phyloP scores from a whole-genome alignment of 768 basidiomycete species.

The Rossbeevera mucosa region DNA sequence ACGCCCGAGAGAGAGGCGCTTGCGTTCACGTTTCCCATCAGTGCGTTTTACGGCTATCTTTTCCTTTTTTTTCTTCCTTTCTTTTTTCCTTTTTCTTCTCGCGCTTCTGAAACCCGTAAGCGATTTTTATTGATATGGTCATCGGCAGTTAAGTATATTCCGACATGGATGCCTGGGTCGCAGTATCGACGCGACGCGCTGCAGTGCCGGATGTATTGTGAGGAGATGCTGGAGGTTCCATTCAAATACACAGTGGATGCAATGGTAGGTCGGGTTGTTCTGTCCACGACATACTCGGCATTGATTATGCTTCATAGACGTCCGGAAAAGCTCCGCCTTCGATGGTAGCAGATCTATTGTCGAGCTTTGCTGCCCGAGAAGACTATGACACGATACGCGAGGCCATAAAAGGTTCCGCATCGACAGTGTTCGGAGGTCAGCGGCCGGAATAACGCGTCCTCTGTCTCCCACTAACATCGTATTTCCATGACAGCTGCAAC shows the following conservation, averaged over 20 bases:
- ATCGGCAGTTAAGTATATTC: constrained; percentile 4
- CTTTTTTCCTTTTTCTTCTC: background rate
- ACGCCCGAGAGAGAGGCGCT: constrained; percentile 3
- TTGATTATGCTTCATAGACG: background rate
- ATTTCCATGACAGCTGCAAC: background rate
- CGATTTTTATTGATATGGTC: background rate
- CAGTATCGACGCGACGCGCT: constrained; percentile 1
- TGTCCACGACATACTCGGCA: background rate
- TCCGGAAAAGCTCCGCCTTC: background rate
- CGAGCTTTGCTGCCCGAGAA: background rate
- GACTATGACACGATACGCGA: background rate
- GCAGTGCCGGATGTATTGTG: constrained; percentile 13
- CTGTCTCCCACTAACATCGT: background rate
- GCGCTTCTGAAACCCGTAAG: background rate
- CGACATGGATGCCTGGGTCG: constrained; percentile 6
- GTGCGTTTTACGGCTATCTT: background rate
- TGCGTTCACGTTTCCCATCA: background rate
- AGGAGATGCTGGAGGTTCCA: constrained; percentile 15
- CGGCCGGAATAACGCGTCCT: background rate
- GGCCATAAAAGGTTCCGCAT: background rate
- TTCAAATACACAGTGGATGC: background rate
- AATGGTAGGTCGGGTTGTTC: background rate
- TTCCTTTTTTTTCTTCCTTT: background rate
- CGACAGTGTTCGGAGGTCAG: constrained; percentile 5
- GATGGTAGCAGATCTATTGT: background rate